phyloP scores from a whole-genome alignment of 2,329 filamentous ascomycete species.

The Coniochaeta prunicola region DNA sequence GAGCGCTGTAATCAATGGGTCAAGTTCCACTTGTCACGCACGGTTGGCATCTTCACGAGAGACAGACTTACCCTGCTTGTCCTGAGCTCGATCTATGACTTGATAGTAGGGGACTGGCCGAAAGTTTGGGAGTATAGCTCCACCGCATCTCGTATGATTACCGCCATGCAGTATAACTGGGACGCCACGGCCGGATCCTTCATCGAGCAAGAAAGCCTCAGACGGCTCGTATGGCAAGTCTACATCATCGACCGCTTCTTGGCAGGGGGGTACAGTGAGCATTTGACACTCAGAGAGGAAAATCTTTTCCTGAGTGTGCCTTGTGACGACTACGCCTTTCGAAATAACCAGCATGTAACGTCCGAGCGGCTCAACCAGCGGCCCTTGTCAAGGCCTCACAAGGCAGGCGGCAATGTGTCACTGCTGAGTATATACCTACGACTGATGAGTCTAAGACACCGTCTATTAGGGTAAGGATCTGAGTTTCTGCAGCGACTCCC shows the following conservation, averaged over 20 bases:
- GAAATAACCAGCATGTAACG: conserved; percentile 14
- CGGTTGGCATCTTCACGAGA: conserved; percentile 10
- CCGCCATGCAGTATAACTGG: conserved; percentile 32
- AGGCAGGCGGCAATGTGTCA: background rate
- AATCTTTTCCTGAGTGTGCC: conserved; percentile 30
- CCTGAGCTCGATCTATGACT: conserved; percentile 27
- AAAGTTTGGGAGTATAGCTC: conserved; percentile 33
- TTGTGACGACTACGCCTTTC: conserved; percentile 24
- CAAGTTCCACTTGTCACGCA: conserved; percentile 30
- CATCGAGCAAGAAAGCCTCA: conserved; percentile 26
- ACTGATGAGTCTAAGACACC: conserved; percentile 27
- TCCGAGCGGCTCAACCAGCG: background rate
- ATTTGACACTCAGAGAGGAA: conserved; percentile 27
- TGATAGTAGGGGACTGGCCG: conserved; percentile 26
- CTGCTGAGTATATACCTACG: conserved; percentile 17
- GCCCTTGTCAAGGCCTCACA: background rate
- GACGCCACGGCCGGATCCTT: conserved; percentile 23
- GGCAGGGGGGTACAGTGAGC: conserved; percentile 32
- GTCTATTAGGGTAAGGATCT: conserved; percentile 24
- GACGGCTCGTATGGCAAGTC: conserved; percentile 30
- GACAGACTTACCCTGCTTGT: conserved; percentile 23
- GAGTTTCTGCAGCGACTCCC: background rate
- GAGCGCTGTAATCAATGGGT: conserved; percentile 29
- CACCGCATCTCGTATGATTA: conserved; percentile 26
- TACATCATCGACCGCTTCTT: conserved; percentile 30